A percentile compares a stretch with the other conserved stretches of the same genome.
These are phyloP conservation scores for Juglanconis sp. DNA, from an alignment of 2,329 filamentous ascomycete species.

Conservation along the genomic window DNA sequence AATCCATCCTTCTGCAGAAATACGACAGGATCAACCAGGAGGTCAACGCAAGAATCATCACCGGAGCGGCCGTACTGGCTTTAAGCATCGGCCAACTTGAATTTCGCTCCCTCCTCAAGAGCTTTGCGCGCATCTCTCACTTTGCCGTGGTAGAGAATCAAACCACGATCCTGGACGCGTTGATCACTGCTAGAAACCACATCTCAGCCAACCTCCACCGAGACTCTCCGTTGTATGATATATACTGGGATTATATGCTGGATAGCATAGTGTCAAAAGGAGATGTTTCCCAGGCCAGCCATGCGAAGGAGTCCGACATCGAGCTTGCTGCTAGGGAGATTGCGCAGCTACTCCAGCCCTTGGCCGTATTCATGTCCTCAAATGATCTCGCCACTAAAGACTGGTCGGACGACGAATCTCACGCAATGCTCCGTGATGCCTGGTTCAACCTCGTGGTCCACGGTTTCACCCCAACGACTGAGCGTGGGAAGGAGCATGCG, in stretches of 20 bases:
- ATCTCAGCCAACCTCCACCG: conserved; percentile 68
- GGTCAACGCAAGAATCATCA: conserved; percentile 83
- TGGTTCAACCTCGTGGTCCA: conserved; percentile 99
- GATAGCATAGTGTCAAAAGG: conserved; percentile 88
- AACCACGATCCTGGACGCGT: conserved; percentile 65
- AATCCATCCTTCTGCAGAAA: conserved; percentile 97
- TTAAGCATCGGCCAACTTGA: conserved; percentile 75
- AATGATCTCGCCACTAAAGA: conserved; percentile 53
- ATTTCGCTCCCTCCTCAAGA: conserved; percentile 80
- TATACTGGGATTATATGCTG: conserved; percentile 80
- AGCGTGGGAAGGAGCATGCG: conserved; percentile 68
- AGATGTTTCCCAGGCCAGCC: conserved; percentile 72
- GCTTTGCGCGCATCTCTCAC: conserved; percentile 73
- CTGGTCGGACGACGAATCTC: conserved; percentile 62
- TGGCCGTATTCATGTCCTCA: conserved; percentile 78
- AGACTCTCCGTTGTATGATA: conserved; percentile 72
- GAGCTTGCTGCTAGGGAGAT: conserved; percentile 85
- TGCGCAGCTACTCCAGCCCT: conserved; percentile 76
- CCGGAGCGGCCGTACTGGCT: conserved; percentile 74
- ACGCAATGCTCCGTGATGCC: conserved; percentile 77
- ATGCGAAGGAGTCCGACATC: conserved; percentile 72
- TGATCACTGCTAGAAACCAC: conserved; percentile 74
- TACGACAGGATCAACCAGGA: conserved; percentile 76
- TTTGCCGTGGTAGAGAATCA: conserved; percentile 71
- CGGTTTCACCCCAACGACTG: conserved; percentile 75